Base-by-base conservation (phyloP, 2,329 filamentous ascomycete species). In the Sodiomyces alkalinus region DNA sequence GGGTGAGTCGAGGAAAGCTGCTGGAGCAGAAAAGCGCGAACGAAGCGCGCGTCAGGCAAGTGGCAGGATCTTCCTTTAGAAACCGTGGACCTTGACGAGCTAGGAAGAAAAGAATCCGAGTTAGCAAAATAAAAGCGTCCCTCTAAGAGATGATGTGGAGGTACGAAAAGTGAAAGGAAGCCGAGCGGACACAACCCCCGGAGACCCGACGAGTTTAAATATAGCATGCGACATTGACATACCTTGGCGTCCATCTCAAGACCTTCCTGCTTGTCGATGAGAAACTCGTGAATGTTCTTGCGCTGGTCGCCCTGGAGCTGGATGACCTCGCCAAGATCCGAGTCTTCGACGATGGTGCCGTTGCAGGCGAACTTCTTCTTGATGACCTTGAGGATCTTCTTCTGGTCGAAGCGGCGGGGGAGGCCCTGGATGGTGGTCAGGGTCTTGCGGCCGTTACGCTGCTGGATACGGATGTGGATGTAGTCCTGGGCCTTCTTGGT, bases 351-450 rank as follows among this genome's bases (percentile, higher is more conserved):
- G 14, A 38, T 37, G 23, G 36, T 38, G 15, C 36, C 36, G 34
- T 38, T 38, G 36, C 36, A 38, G 29, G 36, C 36, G 26, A 38
- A 38, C 59, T 93, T 90, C 75, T 96, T 96, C 78, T 96, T 96
- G 70, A 96, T 93, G 62, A 92, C 86, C 70, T 94, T 94, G 52
- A 98, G 76, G 56, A 98, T 94, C 68, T 94, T 94, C 77, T 94
- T 96, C 63, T 90, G 85, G 64, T 94, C 87, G 55, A 93, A 96
- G 58, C 96, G 94, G 69, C 87, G 90, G 41, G 90, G 87, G 48
- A 98, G 77, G 61, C 90, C 90, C 74, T 96, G 87, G 52, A 98
- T 85, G 50, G 90, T 98, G 50, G 90, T 98, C 79, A 98, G 73
- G 68, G 90, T 96, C 75, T 98, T 98, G 62, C 90, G 90, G 76